These are phyloP conservation scores for Nannochloropsis salina DNA, from an alignment of 108 stramenopile species.

Conservation along the genomic window DNA sequence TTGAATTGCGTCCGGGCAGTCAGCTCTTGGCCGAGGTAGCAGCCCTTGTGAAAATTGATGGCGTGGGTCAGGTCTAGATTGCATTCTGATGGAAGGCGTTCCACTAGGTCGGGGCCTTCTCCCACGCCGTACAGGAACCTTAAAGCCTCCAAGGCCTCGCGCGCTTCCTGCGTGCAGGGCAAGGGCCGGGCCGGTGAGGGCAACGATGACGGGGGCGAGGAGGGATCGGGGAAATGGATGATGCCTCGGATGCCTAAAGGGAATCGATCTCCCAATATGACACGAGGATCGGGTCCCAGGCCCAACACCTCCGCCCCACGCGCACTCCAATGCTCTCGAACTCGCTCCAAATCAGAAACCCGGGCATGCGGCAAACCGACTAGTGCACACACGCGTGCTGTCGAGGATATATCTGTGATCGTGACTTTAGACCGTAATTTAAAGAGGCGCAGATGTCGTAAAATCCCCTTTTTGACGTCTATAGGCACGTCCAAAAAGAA, in stretches of 20 bases:
- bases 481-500: background rate
- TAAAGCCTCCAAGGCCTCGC: background rate
- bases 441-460: background rate
- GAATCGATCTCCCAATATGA: background rate
- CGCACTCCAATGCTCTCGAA: background rate
- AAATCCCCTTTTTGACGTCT: background rate
- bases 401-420: background rate
- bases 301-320: background rate
- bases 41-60: slow-evolving; percentile 86
- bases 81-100: slow-evolving; percentile 72
- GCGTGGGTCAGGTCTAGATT: slow-evolving; percentile 85
- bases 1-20: slow-evolving; percentile 87
- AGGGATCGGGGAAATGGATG: background rate
- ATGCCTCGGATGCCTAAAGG: background rate
- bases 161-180: background rate
- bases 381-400: background rate
- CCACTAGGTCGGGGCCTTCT: slow-evolving; percentile 30
- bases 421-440: background rate
- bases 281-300: background rate
- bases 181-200: background rate
- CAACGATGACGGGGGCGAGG: no score
- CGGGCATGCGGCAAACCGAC: background rate
- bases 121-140: background rate
- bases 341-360: background rate
- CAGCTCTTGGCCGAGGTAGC: slow-evolving; percentile 96